phyloP scores from a whole-genome alignment of 257 asterid genomes.

The Anisodus tanguticus region DNA sequence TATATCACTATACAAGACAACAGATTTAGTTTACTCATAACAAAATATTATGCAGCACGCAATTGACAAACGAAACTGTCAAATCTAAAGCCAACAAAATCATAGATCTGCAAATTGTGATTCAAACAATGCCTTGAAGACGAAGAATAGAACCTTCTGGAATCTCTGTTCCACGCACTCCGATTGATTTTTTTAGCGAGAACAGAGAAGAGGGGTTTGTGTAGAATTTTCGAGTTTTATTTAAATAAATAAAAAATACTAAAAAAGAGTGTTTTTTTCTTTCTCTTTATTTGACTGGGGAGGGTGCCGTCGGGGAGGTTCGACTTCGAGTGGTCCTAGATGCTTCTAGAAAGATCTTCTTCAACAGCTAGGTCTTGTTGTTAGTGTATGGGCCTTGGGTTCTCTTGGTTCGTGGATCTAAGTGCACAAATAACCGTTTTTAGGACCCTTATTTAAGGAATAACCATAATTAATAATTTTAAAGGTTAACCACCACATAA shows the following conservation, averaged over 20 bases:
- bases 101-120: conserved; percentile 15
- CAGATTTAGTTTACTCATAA: background rate
- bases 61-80: background rate
- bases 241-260: background rate
- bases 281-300: background rate
- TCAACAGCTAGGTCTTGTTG: background rate
- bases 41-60: background rate
- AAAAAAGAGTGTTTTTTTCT: background rate
- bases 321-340: background rate
- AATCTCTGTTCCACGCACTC: background rate
- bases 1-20: background rate
- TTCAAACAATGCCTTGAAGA: conserved; percentile 5
- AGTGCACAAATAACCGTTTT: background rate
- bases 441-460: no score
- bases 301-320: background rate
- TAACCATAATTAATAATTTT: no score
- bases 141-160: background rate
- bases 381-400: background rate
- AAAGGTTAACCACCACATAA: no score
- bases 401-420: background rate
- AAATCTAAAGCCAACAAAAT: background rate
- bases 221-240: background rate
- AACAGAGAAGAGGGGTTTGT: background rate
- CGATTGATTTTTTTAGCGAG: background rate
- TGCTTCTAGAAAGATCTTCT: conserved; percentile 20